Base-by-base conservation (phyloP, 2,329 filamentous ascomycete genomes). In the Neonectria faginata region DNA sequence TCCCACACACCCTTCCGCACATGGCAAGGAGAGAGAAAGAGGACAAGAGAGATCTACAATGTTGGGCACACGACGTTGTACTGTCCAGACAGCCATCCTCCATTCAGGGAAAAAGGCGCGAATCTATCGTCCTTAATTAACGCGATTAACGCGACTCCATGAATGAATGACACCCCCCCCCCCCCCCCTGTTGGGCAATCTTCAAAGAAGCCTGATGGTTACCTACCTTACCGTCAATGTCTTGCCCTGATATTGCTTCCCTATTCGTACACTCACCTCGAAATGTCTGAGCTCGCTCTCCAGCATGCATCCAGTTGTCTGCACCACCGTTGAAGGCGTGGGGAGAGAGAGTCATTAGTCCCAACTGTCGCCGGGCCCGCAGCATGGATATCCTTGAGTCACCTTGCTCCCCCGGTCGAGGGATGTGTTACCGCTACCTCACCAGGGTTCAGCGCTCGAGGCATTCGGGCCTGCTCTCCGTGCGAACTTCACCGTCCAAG, bases 381-480 rank as follows among this genome's bases (percentile, higher is more conserved):
- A 36, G 18, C 55, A 53, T 44, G 53, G 47, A 55, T 33, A 31
- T 14, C 44, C 39, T 42, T 42, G 39, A 8, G 39, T 42, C 39
- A 42, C 39, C 39, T 42, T 11, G 16, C 39, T 41, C 16, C 16
- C 39, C 39, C n/a, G 6, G 39, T 18, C 41, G 20, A 53, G 41
- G 50, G 29, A 51, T 36, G 57, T 31, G 41, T 53, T 20, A 18
- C 39, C 7, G 16, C 18, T 18, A 25, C 25, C 22, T 20, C 20
- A 10, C 33, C 55, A 63, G 50, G 60, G 60, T 50, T 42, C 55
- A 36, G 60, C 44, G 50, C 44, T 55, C 41, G 48, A 63, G 39
- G 31, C 31, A 63, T 63, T 63, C 60, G 60, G 60, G 55, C 60
- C 60, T 63, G 55, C 41, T 62, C 25, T 20, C 39, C 39, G 39